Evolutionary conservation across 208 protist species (phyloP), one percentile per base, ranked within the genome.

Genomic region (Leishmania major): DNA sequence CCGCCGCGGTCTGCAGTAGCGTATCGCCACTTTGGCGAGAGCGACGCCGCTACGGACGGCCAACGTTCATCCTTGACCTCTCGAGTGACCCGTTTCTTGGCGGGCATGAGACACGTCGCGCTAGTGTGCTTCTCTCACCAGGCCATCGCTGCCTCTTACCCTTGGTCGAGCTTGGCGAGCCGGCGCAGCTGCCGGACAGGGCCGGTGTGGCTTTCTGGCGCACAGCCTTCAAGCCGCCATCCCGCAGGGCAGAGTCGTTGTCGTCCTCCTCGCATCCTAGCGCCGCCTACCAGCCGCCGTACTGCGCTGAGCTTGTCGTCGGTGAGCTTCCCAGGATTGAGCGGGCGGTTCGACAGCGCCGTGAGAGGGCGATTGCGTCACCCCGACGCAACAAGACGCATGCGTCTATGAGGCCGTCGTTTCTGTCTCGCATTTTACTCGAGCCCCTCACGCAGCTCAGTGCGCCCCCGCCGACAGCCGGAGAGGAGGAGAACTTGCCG

Each of bases 231-330:
- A 64, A 66, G 49, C 51, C 72, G n/a, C 73, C 53, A 3, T 10
- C 13, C 1, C 28, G 2, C 13, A 43, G 49, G 4, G 22, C 49
- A 28, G 28, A 60, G 6, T 7, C 35, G 2, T 10, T 45, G 47
- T 1, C 31, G 19, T 13, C 31, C 4, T 35, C 75, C 25, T 35
- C 77, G 8, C 35, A 37, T 4, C 31, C 53, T 1, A 45, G 75
- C 45, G 60, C 78, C 10, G n/a, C 53, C 43, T 15, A n/a, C 22
- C 40, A 75, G 40, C 87, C 84, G 49, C 84, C 87, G 28, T 72
- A 31, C 28, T 90, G 82, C 74, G 87, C 91, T 5, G 89, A 94
- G 66, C 62, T 96, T 10, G 76, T 96, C 19, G 72, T 96, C 19
- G 91, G 93, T 40, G 88, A 91, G 51, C 13, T 92, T 11, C 17